Evolutionary conservation across 2,329 filamentous ascomycete species (phyloP).

Genomic region (Calonectria pteridis): DNA sequence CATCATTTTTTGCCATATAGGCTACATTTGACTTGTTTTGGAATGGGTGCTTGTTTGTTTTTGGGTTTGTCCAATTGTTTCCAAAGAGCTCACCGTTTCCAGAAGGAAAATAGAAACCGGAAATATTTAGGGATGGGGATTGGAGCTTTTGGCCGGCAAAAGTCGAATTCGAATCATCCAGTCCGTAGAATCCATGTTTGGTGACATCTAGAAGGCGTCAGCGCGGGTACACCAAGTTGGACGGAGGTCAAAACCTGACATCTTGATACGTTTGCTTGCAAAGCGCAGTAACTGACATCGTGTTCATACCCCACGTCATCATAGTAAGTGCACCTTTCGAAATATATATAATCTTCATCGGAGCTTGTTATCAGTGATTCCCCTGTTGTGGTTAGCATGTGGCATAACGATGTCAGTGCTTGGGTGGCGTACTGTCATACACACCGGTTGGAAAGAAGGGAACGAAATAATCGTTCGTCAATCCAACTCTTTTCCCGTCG

Average conservation of each 20-base stretch:
- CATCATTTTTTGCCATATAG: background rate
- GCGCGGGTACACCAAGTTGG: background rate
- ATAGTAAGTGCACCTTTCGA: background rate
- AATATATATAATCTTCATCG: no score
- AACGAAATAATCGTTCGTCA: background rate
- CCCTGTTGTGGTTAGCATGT: background rate
- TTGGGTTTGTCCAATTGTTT: background rate
- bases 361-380: background rate
- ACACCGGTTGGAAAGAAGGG: background rate
- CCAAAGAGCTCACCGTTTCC: background rate
- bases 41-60: background rate
- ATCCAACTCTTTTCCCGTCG: background rate
- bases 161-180: background rate
- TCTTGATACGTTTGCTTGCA: background rate
- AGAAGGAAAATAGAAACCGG: background rate
- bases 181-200: background rate
- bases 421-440: background rate
- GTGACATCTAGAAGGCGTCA: background rate
- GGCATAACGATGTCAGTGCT: background rate
- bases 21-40: background rate
- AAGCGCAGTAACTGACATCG: background rate
- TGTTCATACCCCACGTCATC: background rate
- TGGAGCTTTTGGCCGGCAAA: background rate
- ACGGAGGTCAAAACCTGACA: background rate
- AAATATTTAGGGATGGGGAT: background rate